Base-by-base conservation (phyloP, 2,329 filamentous ascomycete species). In the Talaromyces atroroseus region DNA sequence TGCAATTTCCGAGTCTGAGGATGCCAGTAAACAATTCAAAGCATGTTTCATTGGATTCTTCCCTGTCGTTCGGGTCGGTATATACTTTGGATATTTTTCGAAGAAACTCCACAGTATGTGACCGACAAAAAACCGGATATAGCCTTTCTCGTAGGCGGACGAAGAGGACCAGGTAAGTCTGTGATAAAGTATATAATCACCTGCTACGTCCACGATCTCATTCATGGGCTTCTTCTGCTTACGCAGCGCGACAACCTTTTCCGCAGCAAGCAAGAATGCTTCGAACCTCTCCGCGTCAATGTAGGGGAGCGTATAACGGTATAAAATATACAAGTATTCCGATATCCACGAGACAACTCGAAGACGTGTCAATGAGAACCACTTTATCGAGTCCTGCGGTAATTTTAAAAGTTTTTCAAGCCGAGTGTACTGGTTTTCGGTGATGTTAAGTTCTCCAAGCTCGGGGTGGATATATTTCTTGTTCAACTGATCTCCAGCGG, bases 61-160 rank as follows among this genome's bases (percentile, higher is more conserved):
- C 20, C 14, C n/a, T 18, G 4, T 18, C 12, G 10, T 56, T 2
- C 12, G n/a, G 7, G 23, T 36, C 10, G 48, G 40, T 12, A 45
- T 21, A 26, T 44, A 26, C 21, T 56, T 50, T 2, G 54, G 47
- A 23, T 51, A 56, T 36, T 11, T 36, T 36, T 51, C 54, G 26
- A 36, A 56, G 44, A 56, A 56, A 42, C 47, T 50, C 54, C 54
- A 56, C 2, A 56, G 38, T 38, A 56, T 45, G 24, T 56, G 54
- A 2, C 29, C 54, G 4, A 56, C 5, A n/a, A 56, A 56, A n/a
- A 26, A 56, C n/a, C 23, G 10, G 16, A 51, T 40, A 26, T 45
- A 34, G 18, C 21, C 48, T 16, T 50, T 4, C n/a, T 51, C 40
- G 29, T 44, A 49, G 10, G 12, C n/a, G 18, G 18, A 21, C 18